Evolutionary conservation across 768 basidiomycete species (phyloP), one percentile per base, ranked within the genome.

Genomic region (Jaapia argillacea): DNA sequence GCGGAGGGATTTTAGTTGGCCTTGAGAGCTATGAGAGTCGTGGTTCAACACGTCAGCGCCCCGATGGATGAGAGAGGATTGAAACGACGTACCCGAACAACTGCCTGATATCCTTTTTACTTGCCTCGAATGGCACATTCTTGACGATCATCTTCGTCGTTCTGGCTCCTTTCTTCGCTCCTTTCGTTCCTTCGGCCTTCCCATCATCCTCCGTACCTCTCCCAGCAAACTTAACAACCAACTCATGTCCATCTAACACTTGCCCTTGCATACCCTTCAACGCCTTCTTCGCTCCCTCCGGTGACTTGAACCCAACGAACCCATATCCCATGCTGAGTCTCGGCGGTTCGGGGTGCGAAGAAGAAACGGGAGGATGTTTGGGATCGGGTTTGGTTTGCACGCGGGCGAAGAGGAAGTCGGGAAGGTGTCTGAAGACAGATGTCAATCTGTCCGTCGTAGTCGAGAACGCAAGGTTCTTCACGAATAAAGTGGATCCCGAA

Each of bases 61-160:
- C 18, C 22, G n/a, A n/a, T n/a, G 37, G 28, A 42, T 24, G 22
- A 16, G 16, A 18, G 20, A 24, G 38, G n/a, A 37, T 33, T 18
- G 43, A 16, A 18, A n/a, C 26, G 3, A 72, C 83, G 44, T 50
- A 93, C 90, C 84, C 74, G 60, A 98, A 96, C 26, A 98, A 61
- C 48, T 87, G 85, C 43, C 85, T 71, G 21, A 99, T 72, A 52
- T 99, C 96, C 65, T 86, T 91, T 69, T 85, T 89, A 35, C 84
- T 84, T 36, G 85, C 89, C 62, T 99, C 96, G 67, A 99, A 99
- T 31, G 96, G 92, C 43, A 97, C 74, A 54, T 99, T 99, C 77
- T 97, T 98, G 51, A 98, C 90, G 41, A 98, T 79, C 74, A 98
- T 81, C 77, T 97, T 98, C 50, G 91, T 86, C 48, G 85, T 84